Base-by-base conservation (phyloP, 352 stramenopile species). In the Pythium rishiriense region DNA sequence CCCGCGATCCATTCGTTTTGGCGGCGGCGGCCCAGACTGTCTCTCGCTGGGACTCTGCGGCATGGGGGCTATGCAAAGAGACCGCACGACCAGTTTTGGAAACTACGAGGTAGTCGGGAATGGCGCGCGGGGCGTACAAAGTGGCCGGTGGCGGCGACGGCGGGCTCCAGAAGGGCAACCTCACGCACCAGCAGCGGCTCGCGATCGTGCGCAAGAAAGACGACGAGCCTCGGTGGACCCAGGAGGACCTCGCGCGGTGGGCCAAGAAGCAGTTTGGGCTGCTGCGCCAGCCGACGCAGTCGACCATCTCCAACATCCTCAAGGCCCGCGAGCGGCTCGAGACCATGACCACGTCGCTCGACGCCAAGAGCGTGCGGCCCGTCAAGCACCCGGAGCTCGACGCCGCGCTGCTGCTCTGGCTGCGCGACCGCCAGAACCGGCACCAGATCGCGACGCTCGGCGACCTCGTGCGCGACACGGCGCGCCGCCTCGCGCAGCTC, bases 271-370 rank as follows among this genome's bases (percentile, higher is more conserved):
- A 76, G 60, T 86, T 89, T 58, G 54, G 66, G 22, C 71, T 87
- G 26, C 51, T 66, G 39, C 73, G 43, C 5, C 78, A 75, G 54
- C 81, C 78, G n/a, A 87, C 76, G 28, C 78, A 87, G 58, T 78
- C 78, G 54, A 86, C 80, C 15, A 86, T 89, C 69, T 89, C 80
- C 46, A 87, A 89, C 58, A 74, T 86, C 26, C 57, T 89, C 54
- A 70, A 76, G 41, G 54, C 57, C 41, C 76, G 78, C 53, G 70
- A 83, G 25, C 78, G 79, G 33, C 71, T 87, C 47, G 68, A 80
- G 61, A 70, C 22, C 31, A 66, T 72, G 31, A 69, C 69, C 19
- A 77, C 83, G 52, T 76, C 77, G 39, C 65, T 75, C 0, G 65
- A 69, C 25, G 83, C 77, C 64, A 71, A 78, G 54, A 75, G 73